Percentiles rank a stretch among this genome's conserved stretches.
Evolutionary conservation across 306 rosid species (phyloP).

Genomic region (Pachyrhizus erosus): DNA sequence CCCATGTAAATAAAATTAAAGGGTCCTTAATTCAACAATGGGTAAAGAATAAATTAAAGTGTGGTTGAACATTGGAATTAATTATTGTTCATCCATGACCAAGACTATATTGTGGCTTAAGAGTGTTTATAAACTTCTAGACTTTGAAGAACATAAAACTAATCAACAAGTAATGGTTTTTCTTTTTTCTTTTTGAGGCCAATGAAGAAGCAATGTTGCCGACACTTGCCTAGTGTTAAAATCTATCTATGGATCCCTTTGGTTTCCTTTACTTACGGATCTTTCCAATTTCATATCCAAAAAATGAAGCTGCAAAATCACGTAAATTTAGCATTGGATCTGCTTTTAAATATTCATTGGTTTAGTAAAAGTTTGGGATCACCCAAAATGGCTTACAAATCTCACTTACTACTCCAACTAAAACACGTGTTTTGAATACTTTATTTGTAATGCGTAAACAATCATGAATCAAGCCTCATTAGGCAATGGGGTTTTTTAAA

Average conservation of each 20-base stretch:
- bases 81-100: conserved; percentile 17
- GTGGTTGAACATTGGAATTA: neutral
- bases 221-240: conserved; percentile 45
- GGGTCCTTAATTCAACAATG: conserved; percentile 7
- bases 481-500: neutral
- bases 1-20: too few relatives aligned
- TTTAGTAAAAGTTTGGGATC: conserved; percentile 30
- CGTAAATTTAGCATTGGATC: conserved; percentile 54
- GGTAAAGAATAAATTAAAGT: conserved; percentile 41
- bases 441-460: conserved; percentile 1
- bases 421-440: neutral
- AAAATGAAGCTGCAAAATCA: conserved; percentile 36
- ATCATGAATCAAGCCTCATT: neutral
- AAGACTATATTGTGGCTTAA: neutral
- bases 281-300: conserved; percentile 34
- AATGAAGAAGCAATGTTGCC: conserved; percentile 37
- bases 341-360: conserved; percentile 29
- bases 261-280: conserved; percentile 44
- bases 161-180: neutral
- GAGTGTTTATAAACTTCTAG: neutral
- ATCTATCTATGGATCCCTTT: conserved; percentile 6
- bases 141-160: conserved; percentile 34
- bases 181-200: neutral
- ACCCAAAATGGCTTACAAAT: conserved; percentile 40
- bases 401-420: conserved; percentile 35